phyloP scores from a whole-genome alignment of 2,329 filamentous ascomycete genomes.

The Colletotrichum chrysophilum region DNA sequence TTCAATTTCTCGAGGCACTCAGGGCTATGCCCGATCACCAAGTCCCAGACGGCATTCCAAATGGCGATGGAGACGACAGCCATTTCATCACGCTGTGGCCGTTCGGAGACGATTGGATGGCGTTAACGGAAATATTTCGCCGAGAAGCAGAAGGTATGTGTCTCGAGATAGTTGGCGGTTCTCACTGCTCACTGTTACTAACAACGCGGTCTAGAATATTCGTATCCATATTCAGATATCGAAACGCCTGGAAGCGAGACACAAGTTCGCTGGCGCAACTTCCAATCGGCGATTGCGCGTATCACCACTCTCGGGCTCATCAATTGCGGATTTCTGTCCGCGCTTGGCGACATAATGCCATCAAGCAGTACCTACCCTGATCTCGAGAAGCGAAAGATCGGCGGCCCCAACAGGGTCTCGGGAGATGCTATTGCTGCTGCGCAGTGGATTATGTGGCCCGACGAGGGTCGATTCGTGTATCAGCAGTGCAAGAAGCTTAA shows the following conservation, averaged over 20 bases:
- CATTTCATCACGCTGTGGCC: background rate
- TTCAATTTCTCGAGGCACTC: background rate
- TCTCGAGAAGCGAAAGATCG: background rate
- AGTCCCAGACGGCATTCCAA: background rate
- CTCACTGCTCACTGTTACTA: background rate
- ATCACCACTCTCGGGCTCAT: background rate
- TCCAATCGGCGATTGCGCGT: background rate
- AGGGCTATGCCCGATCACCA: background rate
- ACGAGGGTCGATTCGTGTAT: background rate
- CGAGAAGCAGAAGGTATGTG: background rate
- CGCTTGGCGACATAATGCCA: background rate
- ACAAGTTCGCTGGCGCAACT: background rate
- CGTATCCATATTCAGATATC: background rate
- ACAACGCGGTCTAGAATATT: background rate
- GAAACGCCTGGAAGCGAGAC: background rate
- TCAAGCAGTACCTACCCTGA: background rate
- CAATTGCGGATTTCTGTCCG: background rate
- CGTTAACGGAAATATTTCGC: background rate
- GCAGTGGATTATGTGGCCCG: background rate
- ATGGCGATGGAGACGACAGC: background rate
- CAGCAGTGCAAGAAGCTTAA: background rate
- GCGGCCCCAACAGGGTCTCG: background rate
- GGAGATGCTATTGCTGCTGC: background rate
- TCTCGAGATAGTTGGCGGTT: too few relatives aligned
- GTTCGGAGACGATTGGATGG: background rate